Base-by-base conservation (phyloP, 2,329 filamentous ascomycete species). In the Dothideomycetes sp. region DNA sequence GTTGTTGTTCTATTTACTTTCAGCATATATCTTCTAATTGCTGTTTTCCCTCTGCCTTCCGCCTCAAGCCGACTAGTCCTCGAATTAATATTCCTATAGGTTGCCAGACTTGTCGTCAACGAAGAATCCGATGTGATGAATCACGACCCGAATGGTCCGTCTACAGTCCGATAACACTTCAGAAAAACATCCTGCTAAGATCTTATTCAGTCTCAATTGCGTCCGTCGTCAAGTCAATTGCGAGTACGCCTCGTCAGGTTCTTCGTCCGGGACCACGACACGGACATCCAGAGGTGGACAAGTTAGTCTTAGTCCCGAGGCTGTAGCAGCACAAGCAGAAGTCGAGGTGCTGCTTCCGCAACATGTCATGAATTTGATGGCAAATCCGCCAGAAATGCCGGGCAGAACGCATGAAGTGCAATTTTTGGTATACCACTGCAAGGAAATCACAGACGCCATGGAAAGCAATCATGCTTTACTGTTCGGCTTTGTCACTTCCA, bases 101-200 rank as follows among this genome's bases (percentile, higher is more conserved):
- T n/a, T n/a, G n/a, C n/a, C n/a, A n/a, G n/a, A 39, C 31, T 14
- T 39, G 37, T n/a, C 19, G 37, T 7, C 19, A 18, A 11, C 32
- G 37, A 7, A 19, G 37, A 3, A 30, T 39, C 15, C 34, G 35
- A 17, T 39, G 37, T 19, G 37, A 39, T 19, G 37, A 39, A 31
- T 34, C 37, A 5, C 34, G 35, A 15, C 37, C 37, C 12, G 16
- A 39, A 34, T 34, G 37, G 37, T 39, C 18, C 29, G 37, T 39
- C 12, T 34, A n/a, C 7, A 19, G 8, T 19, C n/a, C 24, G 8
- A 14, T 3, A 30, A 4, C 8, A 5, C 5, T 9, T 4, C 4
- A 9, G 12, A 8, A 3, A 7, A 7, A 24, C 9, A 2, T 11
- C 12, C 15, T 16, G 30, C 35, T 16, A 39, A 4, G 4, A 12